A percentile compares a stretch with the other conserved stretches of the same genome.
Evolutionary conservation across 192 early-diverging fungal species (phyloP).

Genomic region (Gamsiella multidivaricata): DNA sequence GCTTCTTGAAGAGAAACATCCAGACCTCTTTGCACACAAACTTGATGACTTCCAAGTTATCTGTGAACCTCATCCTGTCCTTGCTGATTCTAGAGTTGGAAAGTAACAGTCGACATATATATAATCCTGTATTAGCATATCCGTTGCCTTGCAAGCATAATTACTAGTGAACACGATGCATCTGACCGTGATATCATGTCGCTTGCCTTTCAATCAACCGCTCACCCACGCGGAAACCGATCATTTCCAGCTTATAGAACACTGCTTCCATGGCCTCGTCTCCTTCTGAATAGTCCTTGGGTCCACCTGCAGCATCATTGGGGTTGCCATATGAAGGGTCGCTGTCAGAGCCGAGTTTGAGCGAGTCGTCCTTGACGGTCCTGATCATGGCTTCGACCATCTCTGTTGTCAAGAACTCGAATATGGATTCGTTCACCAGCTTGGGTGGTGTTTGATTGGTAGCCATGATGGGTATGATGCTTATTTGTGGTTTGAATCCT

Average conservation of each 20-base stretch:
- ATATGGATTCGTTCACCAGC: constrained; percentile 72
- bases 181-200: neutral
- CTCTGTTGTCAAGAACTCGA: constrained; percentile 82
- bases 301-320: constrained; percentile 42
- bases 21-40: constrained; percentile 99
- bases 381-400: constrained; percentile 77
- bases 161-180: no score
- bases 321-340: constrained; percentile 33
- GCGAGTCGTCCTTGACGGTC: constrained; percentile 59
- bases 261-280: constrained; percentile 88
- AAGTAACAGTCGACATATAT: neutral
- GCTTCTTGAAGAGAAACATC: constrained; percentile 94
- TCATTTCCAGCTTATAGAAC: constrained; percentile 89
- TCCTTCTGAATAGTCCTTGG: constrained; percentile 51
- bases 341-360: constrained; percentile 24
- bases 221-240: constrained; percentile 91
- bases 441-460: constrained; percentile 22
- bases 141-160: no score
- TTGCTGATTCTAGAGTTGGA: constrained; percentile 74
- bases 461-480: constrained; percentile 25
- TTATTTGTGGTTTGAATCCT: neutral
- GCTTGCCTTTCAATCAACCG: constrained; percentile 85
- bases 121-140: no score
- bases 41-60: constrained; percentile 97
- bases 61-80: constrained; percentile 87